These are phyloP conservation scores for Curvularia sp. DNA, from an alignment of 2,329 filamentous ascomycete species.

Conservation along the genomic window DNA sequence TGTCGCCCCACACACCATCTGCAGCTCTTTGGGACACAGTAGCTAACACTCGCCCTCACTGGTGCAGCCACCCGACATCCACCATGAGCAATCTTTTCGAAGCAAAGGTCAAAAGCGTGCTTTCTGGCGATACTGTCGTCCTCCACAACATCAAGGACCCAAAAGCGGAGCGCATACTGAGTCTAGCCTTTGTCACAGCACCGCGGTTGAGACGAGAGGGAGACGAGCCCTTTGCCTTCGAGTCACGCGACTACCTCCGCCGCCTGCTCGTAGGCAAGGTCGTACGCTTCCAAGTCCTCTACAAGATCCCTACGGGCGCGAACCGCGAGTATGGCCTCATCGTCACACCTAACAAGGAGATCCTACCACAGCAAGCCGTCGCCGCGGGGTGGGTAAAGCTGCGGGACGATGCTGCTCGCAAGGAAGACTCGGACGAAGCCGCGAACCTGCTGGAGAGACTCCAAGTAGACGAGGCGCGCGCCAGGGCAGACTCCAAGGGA, in stretches of 20 bases:
- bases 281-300: constrained; percentile 83
- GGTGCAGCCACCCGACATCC: constrained; percentile 23
- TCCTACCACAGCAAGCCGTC: constrained; percentile 80
- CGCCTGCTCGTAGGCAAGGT: constrained; percentile 84
- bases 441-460: constrained; percentile 76
- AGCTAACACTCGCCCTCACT: constrained; percentile 31
- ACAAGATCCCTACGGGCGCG: constrained; percentile 78
- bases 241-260: constrained; percentile 91
- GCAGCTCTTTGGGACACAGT: constrained; percentile 34
- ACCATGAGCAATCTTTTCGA: constrained; percentile 48
- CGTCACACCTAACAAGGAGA: constrained; percentile 72
- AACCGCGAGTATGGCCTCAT: constrained; percentile 89
- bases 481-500: constrained; percentile 79
- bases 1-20: constrained; percentile 15
- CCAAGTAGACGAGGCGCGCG: constrained; percentile 76
- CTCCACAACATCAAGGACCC: constrained; percentile 83
- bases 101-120: constrained; percentile 80
- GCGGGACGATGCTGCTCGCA: constrained; percentile 89
- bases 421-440: constrained; percentile 83
- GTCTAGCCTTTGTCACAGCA: constrained; percentile 89
- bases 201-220: constrained; percentile 87
- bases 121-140: constrained; percentile 91
- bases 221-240: constrained; percentile 91
- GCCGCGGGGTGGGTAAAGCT: constrained; percentile 92
- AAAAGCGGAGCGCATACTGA: constrained; percentile 82